A percentile compares a stretch with the other conserved stretches of the same genome.
Conservation (phyloP, 2,329 filamentous ascomycete species). For the Dactylellina parvicollis region DNA sequence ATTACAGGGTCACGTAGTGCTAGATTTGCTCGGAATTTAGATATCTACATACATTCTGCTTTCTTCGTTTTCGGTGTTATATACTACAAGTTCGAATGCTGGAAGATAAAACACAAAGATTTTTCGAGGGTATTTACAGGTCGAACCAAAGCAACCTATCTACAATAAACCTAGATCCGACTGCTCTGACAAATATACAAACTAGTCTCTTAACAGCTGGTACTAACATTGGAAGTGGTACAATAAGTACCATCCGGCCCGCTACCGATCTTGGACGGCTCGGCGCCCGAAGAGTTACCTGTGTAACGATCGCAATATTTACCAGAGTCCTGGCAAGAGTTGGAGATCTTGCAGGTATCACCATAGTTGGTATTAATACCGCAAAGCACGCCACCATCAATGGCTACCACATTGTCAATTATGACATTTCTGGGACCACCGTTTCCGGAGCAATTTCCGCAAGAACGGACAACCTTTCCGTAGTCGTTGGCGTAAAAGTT, state of each 20-base stretch:
- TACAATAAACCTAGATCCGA: too few species aligned
- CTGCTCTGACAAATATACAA: too few species aligned
- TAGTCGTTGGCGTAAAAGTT: conserved; percentile 60
- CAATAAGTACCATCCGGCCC: conserved; percentile 61
- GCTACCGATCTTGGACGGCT: conserved; percentile 61
- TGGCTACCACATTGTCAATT: conserved; percentile 62
- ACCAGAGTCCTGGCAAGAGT: conserved; percentile 59
- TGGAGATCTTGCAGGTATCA: conserved; percentile 57
- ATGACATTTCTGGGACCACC: conserved; percentile 60
- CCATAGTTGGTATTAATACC: conserved; percentile 63
- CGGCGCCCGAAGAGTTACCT: conserved; percentile 61
- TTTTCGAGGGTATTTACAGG: too few species aligned
- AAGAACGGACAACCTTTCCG: conserved; percentile 66
- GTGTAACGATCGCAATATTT: conserved; percentile 61
- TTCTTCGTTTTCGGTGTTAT: too few species aligned
- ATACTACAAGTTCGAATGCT: too few species aligned
- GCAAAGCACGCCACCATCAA: conserved; percentile 62
- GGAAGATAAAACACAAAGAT: too few species aligned
- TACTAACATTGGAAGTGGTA: conserved; percentile 55
- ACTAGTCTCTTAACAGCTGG: conserved; percentile 59
- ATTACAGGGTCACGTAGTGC: too few species aligned
- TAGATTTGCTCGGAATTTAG: too few species aligned
- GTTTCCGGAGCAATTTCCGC: conserved; percentile 63
- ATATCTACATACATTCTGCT: too few species aligned
- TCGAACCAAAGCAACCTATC: too few species aligned